Evolutionary conservation across 2,329 filamentous ascomycete genomes (phyloP).

Genomic region (Hypocrella siamensis): DNA sequence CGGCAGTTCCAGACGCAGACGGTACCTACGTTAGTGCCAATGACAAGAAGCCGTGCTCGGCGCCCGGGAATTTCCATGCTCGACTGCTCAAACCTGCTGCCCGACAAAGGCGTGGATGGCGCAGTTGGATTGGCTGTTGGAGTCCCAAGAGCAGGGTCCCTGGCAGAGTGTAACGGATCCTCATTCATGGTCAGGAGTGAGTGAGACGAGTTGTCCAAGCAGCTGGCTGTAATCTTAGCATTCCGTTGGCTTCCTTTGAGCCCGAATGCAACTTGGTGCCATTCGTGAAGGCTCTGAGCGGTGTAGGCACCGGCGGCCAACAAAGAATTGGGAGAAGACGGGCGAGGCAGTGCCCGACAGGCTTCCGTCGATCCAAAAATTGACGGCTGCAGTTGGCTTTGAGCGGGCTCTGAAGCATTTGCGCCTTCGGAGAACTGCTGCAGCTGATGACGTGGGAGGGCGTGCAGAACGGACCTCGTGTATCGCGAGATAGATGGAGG

Average conservation of each 20-base stretch:
- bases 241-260: constrained; percentile 43
- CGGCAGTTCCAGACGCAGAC: constrained; percentile 78
- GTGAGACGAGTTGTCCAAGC: constrained; percentile 60
- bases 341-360: constrained; percentile 8
- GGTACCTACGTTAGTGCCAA: constrained; percentile 66
- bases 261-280: constrained; percentile 12
- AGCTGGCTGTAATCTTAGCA: constrained; percentile 50
- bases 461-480: neutral
- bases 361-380: neutral
- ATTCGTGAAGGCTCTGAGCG: constrained; percentile 13
- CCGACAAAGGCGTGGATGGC: neutral
- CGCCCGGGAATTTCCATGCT: constrained; percentile 63
- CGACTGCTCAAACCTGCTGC: constrained; percentile 16
- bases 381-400: neutral
- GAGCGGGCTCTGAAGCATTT: neutral
- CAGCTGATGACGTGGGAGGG: neutral
- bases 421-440: neutral
- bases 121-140: constrained; percentile 17
- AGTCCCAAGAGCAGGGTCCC: constrained; percentile 33
- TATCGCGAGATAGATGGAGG: constrained; percentile 1
- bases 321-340: constrained; percentile 10
- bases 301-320: neutral
- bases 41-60: constrained; percentile 62
- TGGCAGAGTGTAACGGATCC: constrained; percentile 44
- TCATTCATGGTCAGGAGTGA: constrained; percentile 58